Base-by-base conservation (phyloP, 2,329 filamentous ascomycete genomes). In the Pyrenochaeta sp. region DNA sequence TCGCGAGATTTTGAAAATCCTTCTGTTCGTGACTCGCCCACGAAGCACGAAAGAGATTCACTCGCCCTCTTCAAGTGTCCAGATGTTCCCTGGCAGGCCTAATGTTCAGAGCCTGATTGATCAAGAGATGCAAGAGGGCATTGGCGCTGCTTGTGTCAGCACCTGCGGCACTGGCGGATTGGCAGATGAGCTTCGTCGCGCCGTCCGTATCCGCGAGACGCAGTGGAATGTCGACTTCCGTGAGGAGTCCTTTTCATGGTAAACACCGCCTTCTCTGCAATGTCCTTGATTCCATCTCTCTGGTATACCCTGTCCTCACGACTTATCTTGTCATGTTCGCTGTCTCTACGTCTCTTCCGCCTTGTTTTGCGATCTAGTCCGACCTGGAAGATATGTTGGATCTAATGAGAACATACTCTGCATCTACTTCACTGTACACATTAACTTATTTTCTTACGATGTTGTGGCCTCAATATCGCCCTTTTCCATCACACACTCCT, bases 31-130 rank as follows among this genome's bases (percentile, higher is more conserved):
- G 63, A 98, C 95, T 4, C 84, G 92, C 48, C 94, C 94, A 0
- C 88, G 90, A 65, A 91, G 89, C 71, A 87, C 89, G n/a, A 89
- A 87, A 71, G 90, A 96, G 69, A 90, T 96, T 46, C 83, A 87
- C 64, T 91, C 87, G 42, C 87, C 89, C 3, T 91, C 87, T 50
- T 83, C 85, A 2, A 94, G 90, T 4, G 92, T 98, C 49, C 91
- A 93, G 77, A 95, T 98, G 89, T 92, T 91, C 74, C 90, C 92
- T 1, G 94, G 95, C 2, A 87, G 93, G 61, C 94, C 94, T 9
- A 92, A 96, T 69, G 85, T 96, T 39, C 83, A 87, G 17, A 86
- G 90, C 0, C 79, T 98, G n/a, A 79, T 98, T 41, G 83, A 87
- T 59, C 89, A 90, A 77, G 94, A 97, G 79, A 89, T 93, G 15